Evolutionary conservation across 129 eudicot genomes (phyloP).

Genomic region (Pulicaria dysenterica): DNA sequence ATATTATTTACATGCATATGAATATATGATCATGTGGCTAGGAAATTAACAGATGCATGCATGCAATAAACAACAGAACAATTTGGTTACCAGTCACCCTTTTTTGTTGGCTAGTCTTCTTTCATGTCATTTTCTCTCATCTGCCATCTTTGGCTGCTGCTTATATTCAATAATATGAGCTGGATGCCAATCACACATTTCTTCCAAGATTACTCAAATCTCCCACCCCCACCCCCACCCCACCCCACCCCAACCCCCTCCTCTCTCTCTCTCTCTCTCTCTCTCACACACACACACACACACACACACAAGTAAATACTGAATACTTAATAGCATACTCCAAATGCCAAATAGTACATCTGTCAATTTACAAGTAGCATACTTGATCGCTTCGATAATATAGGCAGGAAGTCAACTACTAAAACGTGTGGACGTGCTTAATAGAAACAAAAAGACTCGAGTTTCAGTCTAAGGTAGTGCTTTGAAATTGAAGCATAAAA

Average conservation of each 20-base stretch:
- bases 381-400: too few species aligned
- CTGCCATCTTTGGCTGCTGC: slow-evolving; percentile 23
- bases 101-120: slow-evolving; percentile 39
- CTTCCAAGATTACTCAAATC: not conserved
- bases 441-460: not conserved
- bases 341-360: not conserved
- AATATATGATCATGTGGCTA: slow-evolving; percentile 27
- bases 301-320: not conserved
- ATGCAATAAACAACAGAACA: slow-evolving; percentile 23
- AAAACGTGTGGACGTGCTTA: too few species aligned
- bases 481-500: not conserved
- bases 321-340: not conserved
- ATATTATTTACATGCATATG: not conserved
- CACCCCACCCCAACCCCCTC: too few species aligned
- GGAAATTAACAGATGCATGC: slow-evolving; percentile 29
- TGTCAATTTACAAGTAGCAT: not conserved
- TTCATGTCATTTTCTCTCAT: slow-evolving; percentile 28
- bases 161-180: not conserved
- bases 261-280: too few species aligned
- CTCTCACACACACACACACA: too few species aligned
- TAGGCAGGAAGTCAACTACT: too few species aligned
- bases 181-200: slow-evolving; percentile 2
- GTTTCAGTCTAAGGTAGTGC: not conserved
- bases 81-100: slow-evolving; percentile 24
- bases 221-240: too few species aligned